These are phyloP conservation scores for Angophora floribunda DNA, from an alignment of 345 rosid genomes.

Conservation along the genomic window DNA sequence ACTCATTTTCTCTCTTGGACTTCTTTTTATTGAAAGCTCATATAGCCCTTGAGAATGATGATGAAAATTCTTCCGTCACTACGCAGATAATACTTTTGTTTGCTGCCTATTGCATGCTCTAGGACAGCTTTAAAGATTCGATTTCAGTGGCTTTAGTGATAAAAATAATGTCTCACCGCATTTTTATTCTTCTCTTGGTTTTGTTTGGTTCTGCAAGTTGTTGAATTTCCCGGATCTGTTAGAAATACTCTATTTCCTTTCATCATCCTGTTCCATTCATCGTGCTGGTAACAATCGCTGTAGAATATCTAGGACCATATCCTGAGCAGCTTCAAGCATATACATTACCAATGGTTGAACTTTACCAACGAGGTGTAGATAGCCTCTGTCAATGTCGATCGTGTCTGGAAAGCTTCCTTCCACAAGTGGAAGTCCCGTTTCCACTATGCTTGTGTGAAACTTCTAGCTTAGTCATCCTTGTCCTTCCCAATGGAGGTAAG, in stretches of 20 bases:
- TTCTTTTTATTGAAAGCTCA: not conserved
- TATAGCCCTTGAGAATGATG: not conserved
- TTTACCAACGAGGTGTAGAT: not conserved
- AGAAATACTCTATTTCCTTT: not conserved
- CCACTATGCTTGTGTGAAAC: not conserved
- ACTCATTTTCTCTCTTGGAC: not conserved
- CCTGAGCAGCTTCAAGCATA: not conserved
- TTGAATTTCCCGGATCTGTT: not conserved
- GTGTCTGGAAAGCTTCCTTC: not conserved
- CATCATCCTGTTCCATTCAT: not conserved
- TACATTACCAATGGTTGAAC: not conserved
- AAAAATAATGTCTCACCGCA: too few species aligned
- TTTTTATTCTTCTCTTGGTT: too few species aligned
- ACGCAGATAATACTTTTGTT: not conserved
- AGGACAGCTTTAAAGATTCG: not conserved
- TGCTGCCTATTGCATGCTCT: not conserved
- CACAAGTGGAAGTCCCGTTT: not conserved
- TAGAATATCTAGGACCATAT: not conserved
- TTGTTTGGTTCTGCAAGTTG: not conserved
- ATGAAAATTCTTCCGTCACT: not conserved
- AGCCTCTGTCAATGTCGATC: not conserved
- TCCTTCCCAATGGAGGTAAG: not conserved
- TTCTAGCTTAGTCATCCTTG: not conserved
- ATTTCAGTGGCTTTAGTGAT: too few species aligned
- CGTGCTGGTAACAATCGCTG: not conserved